Evolutionary conservation across 2,329 filamentous ascomycete species (phyloP).

Genomic region (Helminthosporium solani): DNA sequence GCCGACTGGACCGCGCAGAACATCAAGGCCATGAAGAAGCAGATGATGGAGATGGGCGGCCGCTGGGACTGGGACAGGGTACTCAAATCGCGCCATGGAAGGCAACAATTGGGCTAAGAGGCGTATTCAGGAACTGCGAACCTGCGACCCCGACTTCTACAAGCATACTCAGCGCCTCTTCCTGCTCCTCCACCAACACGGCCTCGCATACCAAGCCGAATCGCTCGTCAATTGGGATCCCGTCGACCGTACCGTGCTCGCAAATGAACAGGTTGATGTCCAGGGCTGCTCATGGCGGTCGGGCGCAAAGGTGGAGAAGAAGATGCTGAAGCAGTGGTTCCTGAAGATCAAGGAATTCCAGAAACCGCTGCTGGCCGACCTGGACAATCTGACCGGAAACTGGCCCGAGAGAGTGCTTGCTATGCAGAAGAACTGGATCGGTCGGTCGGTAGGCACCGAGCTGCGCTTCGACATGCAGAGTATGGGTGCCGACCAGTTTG

Average conservation of each 20-base stretch:
- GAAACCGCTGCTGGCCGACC: constrained; percentile 68
- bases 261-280: constrained; percentile 90
- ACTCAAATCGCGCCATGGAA: constrained; percentile 14
- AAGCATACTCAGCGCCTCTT: constrained; percentile 88
- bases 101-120: constrained; percentile 8
- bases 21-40: constrained; percentile 80
- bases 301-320: constrained; percentile 78
- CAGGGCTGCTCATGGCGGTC: constrained; percentile 85
- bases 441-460: constrained; percentile 71
- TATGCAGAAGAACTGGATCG: constrained; percentile 88
- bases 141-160: constrained; percentile 83
- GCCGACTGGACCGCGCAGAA: constrained; percentile 77
- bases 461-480: constrained; percentile 66
- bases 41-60: constrained; percentile 76
- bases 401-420: constrained; percentile 83
- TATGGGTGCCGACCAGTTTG: constrained; percentile 21
- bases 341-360: constrained; percentile 79
- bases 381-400: constrained; percentile 64
- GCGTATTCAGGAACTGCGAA: constrained; percentile 69
- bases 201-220: constrained; percentile 79
- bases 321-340: constrained; percentile 84
- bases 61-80: constrained; percentile 82
- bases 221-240: constrained; percentile 89
- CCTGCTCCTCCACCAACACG: constrained; percentile 69
- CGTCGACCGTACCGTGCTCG: constrained; percentile 82